These are phyloP conservation scores for Rosa persica DNA, from an alignment of 306 rosid genomes.

Conservation along the genomic window DNA sequence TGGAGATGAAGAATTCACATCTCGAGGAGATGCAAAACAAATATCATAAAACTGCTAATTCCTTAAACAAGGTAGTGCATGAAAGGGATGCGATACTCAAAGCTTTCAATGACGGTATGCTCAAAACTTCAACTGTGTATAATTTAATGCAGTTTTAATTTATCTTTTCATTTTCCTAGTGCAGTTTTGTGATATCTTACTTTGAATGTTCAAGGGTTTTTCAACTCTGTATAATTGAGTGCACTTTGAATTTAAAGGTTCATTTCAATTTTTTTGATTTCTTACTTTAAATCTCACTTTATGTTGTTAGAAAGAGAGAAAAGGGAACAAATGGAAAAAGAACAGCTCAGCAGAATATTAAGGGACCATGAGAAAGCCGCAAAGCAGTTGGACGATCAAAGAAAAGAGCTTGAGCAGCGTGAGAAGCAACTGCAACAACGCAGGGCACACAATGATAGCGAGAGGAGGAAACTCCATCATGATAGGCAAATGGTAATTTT, in stretches of 20 bases:
- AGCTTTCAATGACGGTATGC: conserved; percentile 49
- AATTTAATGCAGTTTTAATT: not conserved
- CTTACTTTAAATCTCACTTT: conserved; percentile 25
- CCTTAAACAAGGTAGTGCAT: conserved; percentile 38
- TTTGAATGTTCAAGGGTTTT: conserved; percentile 12
- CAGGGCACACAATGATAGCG: conserved; percentile 44
- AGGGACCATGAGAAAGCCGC: conserved; percentile 45
- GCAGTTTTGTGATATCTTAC: conserved; percentile 18
- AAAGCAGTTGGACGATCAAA: conserved; percentile 43
- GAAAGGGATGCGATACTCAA: conserved; percentile 46
- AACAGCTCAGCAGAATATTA: conserved; percentile 32
- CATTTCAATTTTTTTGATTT: not conserved
- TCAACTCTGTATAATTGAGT: not conserved
- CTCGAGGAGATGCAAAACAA: conserved; percentile 46
- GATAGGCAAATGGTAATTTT: conserved; percentile 57
- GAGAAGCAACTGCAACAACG: conserved; percentile 55
- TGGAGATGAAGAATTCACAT: conserved; percentile 40
- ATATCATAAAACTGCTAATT: conserved; percentile 34
- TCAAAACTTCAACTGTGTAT: conserved; percentile 5
- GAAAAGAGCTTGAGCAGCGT: conserved; percentile 40
- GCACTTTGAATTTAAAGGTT: not conserved
- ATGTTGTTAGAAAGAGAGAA: conserved; percentile 43
- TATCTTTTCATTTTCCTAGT: not conserved
- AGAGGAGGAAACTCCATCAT: conserved; percentile 44
- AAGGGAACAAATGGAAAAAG: conserved; percentile 38